Percentiles rank a stretch among this genome's conserved stretches.
phyloP scores from a whole-genome alignment of 345 rosid species.

The Bruguiera sexangula region DNA sequence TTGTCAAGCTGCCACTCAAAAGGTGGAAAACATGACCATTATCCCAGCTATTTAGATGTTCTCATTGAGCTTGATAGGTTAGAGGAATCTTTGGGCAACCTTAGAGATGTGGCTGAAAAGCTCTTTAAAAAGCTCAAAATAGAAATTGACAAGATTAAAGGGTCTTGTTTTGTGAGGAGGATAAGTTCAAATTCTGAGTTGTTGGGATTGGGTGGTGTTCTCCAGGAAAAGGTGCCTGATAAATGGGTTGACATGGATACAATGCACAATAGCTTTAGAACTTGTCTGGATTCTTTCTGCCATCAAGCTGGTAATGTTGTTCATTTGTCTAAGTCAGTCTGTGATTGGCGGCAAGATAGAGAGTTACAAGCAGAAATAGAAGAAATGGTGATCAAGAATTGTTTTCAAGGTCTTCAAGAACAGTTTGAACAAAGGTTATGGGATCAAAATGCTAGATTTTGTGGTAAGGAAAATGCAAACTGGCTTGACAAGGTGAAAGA shows the following conservation, averaged over 20 bases:
- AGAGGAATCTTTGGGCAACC: conserved; percentile 35
- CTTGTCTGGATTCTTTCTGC: conserved; percentile 7
- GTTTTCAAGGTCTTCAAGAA: conserved; percentile 46
- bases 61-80: conserved; percentile 17
- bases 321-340: conserved; percentile 31
- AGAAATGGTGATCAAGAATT: conserved; percentile 40
- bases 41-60: conserved; percentile 21
- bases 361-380: conserved; percentile 50
- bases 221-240: conserved; percentile 36
- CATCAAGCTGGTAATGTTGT: conserved; percentile 3
- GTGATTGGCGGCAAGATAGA: conserved; percentile 51
- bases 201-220: conserved; percentile 45
- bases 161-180: conserved; percentile 29
- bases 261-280: conserved; percentile 16
- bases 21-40: neutral
- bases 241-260: conserved; percentile 20
- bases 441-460: conserved; percentile 38
- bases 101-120: conserved; percentile 35
- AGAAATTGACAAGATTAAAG: conserved; percentile 49
- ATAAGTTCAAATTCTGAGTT: conserved; percentile 34
- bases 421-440: conserved; percentile 48
- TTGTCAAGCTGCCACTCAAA: conserved; percentile 12
- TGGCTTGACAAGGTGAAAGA: conserved; percentile 50
- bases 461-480: conserved; percentile 28
- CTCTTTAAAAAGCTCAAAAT: conserved; percentile 56